phyloP scores from a whole-genome alignment of 2,329 filamentous ascomycete genomes.

The Venturiaceae sp. region DNA sequence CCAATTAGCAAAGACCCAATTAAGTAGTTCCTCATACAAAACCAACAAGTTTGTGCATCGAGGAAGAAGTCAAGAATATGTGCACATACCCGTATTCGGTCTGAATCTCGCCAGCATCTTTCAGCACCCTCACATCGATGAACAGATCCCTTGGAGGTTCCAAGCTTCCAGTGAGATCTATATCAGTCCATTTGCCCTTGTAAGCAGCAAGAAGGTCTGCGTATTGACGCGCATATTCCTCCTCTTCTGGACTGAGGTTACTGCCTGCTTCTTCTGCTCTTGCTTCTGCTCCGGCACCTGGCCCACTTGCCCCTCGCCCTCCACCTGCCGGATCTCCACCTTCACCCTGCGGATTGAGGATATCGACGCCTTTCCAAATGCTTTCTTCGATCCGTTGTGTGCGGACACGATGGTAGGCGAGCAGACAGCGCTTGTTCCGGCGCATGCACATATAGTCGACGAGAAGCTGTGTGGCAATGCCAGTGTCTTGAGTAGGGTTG shows the following conservation, averaged over 20 bases:
- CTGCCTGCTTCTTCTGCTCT: conserved; percentile 43
- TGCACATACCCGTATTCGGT: conserved; percentile 86
- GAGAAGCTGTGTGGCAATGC: conserved; percentile 76
- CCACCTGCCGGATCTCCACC: conserved; percentile 22
- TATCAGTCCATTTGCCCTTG: conserved; percentile 97
- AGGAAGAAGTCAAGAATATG: conserved; percentile 10
- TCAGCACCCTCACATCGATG: conserved; percentile 91
- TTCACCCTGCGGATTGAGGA: conserved; percentile 52
- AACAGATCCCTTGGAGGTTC: conserved; percentile 94
- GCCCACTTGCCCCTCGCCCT: conserved; percentile 12
- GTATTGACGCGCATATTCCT: conserved; percentile 90
- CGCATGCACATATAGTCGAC: conserved; percentile 94
- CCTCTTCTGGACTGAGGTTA: conserved; percentile 87
- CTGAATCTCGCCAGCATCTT: conserved; percentile 96
- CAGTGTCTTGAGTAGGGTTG: conserved; percentile 72
- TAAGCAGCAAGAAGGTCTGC: conserved; percentile 88
- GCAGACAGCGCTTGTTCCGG: conserved; percentile 86
- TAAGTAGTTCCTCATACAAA: neutral
- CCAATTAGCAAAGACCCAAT: neutral
- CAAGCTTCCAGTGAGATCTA: conserved; percentile 87
- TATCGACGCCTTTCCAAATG: conserved; percentile 82
- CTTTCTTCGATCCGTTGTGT: conserved; percentile 88
- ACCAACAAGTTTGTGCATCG: neutral
- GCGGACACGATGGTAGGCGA: conserved; percentile 86
- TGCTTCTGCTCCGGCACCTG: conserved; percentile 26